phyloP scores from a whole-genome alignment of 805 yeast species.

The Saccharomycopsis synnaedendra region DNA sequence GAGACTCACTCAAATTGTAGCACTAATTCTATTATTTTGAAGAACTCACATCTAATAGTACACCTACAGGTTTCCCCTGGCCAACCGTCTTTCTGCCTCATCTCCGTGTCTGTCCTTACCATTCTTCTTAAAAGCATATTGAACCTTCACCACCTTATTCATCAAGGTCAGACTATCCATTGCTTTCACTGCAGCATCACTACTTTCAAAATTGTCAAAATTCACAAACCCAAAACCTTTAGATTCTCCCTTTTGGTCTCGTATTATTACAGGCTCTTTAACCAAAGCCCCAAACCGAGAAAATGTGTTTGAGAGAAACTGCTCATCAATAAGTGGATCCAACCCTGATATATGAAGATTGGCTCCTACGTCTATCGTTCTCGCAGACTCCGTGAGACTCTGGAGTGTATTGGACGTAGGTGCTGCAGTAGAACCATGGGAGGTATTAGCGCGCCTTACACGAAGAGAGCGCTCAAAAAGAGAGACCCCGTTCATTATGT shows the following conservation, averaged over 20 bases:
- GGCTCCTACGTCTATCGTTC: constrained; percentile 40
- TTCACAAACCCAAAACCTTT: constrained; percentile 59
- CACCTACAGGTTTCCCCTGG: constrained; percentile 32
- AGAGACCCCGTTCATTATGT: constrained; percentile 46
- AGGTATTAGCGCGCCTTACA: constrained; percentile 36
- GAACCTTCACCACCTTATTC: constrained; percentile 49
- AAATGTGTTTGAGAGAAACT: constrained; percentile 43
- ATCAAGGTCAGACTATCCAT: constrained; percentile 61
- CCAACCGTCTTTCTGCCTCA: constrained; percentile 59
- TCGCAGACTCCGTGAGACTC: constrained; percentile 7
- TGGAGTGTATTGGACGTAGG: constrained; percentile 13
- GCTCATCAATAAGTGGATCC: constrained; percentile 49
- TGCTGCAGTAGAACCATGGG: constrained; percentile 18
- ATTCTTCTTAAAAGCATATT: constrained; percentile 62
- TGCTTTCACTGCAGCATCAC: constrained; percentile 61
- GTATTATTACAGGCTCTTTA: constrained; percentile 35
- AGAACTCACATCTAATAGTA: too few relatives aligned
- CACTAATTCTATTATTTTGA: too few relatives aligned
- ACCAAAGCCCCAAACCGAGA: constrained; percentile 55
- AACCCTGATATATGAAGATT: constrained; percentile 57
- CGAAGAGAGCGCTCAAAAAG: constrained; percentile 52
- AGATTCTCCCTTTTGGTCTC: constrained; percentile 38
- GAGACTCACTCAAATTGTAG: too few relatives aligned
- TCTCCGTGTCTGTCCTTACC: constrained; percentile 67
- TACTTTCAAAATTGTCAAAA: constrained; percentile 49